Evolutionary conservation across 805 yeast genomes (phyloP), one percentile per base, ranked within the genome.

Genomic region (Starmerella floricola): DNA sequence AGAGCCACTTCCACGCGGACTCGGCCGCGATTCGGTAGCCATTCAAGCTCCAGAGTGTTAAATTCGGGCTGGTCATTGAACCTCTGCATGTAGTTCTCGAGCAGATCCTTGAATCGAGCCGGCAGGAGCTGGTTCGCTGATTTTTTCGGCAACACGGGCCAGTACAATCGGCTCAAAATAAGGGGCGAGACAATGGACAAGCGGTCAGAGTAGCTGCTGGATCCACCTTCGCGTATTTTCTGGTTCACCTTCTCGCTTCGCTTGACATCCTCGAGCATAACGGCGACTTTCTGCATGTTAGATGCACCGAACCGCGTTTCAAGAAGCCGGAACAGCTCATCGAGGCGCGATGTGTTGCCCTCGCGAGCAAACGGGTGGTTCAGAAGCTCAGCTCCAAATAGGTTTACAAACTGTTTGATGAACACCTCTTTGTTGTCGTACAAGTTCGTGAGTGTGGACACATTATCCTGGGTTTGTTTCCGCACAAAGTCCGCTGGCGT

Each of bases 401-500:
- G 63, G 12, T 63, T 63, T 3, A 76, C 71, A 45, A 85, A 71
- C 52, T 80, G 91, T 27, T 69, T 66, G 34, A 82, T 69, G 49
- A 84, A 79, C 1, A 72, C 64, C 13, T 72, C 78, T 49, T 78
- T 78, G 48, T 76, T 69, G 36, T 82, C 88, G 60, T 76, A 80
- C 1, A 85, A 72, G 1, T 87, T 74, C 2, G 81, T 67, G 26
- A 85, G 63, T 0, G 84, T 73, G 48, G 77, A 85, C 18, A 85
- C 75, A 4, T 78, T 71, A 54, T 83, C 94, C 32, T 73, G 71
- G 3, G 48, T 38, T 18, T 71, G 74, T 34, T 69, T 67, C 46
- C 74, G 73, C 34, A 73, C 70, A 62, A 81, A 85, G 58, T 84
- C 94, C 0, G 87, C 83, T n/a, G 86, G 70, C 0, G 95, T 93